phyloP scores from a whole-genome alignment of 192 early-diverging fungal genomes.

The Coemansia erecta region DNA sequence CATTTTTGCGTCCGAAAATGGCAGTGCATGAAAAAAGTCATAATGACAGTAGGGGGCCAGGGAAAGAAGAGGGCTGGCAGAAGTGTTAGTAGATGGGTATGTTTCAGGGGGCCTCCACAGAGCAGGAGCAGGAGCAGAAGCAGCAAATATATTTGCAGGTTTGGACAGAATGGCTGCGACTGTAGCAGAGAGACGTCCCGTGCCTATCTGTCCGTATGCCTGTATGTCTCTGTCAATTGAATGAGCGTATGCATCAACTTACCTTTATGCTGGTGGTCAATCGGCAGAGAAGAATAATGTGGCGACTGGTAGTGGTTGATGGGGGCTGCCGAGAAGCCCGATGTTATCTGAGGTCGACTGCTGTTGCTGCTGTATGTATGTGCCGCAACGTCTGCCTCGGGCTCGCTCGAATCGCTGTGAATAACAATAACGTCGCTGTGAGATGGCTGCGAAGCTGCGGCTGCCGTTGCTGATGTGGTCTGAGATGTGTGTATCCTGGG shows the following conservation, averaged over 20 bases:
- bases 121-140: too few relatives aligned
- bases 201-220: not conserved
- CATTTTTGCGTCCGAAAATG: slow-evolving; percentile 3
- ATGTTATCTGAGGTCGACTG: not conserved
- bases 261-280: slow-evolving; percentile 15
- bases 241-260: not conserved
- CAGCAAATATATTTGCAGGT: too few relatives aligned
- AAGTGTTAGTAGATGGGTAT: not conserved
- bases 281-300: slow-evolving; percentile 4
- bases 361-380: not conserved
- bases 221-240: not conserved
- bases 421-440: slow-evolving; percentile 38
- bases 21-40: slow-evolving; percentile 4
- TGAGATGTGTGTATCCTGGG: slow-evolving; percentile 19
- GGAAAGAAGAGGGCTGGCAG: not conserved
- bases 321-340: slow-evolving; percentile 3
- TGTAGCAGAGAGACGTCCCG: not conserved
- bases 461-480: not conserved
- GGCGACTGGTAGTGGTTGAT: slow-evolving; percentile 20
- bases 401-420: slow-evolving; percentile 44
- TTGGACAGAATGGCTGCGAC: not conserved
- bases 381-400: slow-evolving; percentile 12
- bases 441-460: not conserved
- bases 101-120: not conserved
- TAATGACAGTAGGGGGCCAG: slow-evolving; percentile 3